phyloP scores from a whole-genome alignment of 2,329 filamentous ascomycete species.

The Seiridium cupressi region DNA sequence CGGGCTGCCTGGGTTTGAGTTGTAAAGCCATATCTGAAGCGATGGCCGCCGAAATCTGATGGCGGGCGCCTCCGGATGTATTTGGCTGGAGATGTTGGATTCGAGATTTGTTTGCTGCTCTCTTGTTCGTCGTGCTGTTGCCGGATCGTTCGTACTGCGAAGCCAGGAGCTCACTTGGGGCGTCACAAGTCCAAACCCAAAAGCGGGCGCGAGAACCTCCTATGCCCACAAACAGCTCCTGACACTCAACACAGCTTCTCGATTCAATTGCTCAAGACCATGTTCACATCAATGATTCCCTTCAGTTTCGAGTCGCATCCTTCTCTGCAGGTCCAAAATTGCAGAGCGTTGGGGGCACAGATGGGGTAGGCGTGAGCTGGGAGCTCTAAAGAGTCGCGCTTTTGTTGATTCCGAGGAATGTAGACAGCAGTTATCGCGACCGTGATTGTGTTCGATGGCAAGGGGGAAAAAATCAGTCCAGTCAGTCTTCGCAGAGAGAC shows the following conservation, averaged over 20 bases:
- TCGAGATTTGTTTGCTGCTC: not conserved
- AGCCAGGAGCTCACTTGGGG: not conserved
- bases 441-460: too few relatives aligned
- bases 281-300: slow-evolving; percentile 4
- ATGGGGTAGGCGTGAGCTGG: not conserved
- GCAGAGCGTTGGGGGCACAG: not conserved
- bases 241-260: slow-evolving; percentile 1
- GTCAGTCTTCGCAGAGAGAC: too few relatives aligned
- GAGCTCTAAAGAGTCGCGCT: not conserved
- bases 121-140: not conserved
- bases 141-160: not conserved
- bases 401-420: not conserved
- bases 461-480: too few relatives aligned
- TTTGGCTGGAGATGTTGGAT: not conserved
- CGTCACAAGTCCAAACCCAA: not conserved
- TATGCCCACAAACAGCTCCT: not conserved
- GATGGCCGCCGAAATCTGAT: not conserved
- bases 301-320: not conserved
- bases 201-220: not conserved
- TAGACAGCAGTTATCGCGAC: too few relatives aligned
- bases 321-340: not conserved
- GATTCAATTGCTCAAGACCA: slow-evolving; percentile 3
- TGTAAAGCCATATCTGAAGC: slow-evolving; percentile 52
- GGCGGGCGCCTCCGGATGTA: not conserved
- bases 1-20: slow-evolving; percentile 51